Conservation (phyloP, 106 monocot genomes). For the Alisma plantagoaquatica region DNA sequence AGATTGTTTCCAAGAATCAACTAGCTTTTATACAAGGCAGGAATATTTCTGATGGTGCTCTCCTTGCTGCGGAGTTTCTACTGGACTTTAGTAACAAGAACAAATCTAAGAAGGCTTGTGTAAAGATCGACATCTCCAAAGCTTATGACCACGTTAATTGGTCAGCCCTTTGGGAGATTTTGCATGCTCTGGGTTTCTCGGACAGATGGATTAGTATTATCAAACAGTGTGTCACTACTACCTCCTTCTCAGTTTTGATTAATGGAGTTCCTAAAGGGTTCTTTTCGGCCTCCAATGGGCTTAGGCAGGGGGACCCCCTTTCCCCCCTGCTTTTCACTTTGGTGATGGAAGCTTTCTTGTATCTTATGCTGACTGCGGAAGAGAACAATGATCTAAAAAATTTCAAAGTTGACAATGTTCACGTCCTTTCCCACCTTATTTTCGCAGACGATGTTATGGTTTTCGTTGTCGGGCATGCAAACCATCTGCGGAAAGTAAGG, state of each 20-base stretch:
- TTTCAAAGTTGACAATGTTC: too few relatives aligned
- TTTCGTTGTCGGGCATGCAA: too few relatives aligned
- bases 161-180: too few relatives aligned
- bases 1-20: neutral
- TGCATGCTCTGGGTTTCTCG: too few relatives aligned
- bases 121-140: neutral
- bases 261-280: neutral
- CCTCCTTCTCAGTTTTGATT: neutral
- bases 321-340: neutral
- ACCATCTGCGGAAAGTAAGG: too few relatives aligned
- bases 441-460: too few relatives aligned
- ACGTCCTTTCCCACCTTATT: too few relatives aligned
- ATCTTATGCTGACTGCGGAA: too few relatives aligned
- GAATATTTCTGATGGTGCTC: neutral
- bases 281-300: neutral
- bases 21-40: neutral
- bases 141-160: neutral
- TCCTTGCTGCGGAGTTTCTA: neutral
- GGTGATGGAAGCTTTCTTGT: neutral
- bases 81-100: neutral
- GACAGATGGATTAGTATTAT: too few relatives aligned
- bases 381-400: too few relatives aligned
- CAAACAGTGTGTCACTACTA: neutral
- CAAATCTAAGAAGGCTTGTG: neutral
- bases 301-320: neutral